Evolutionary conservation across 345 rosid species (phyloP).

Genomic region (Toxicodendron radicans): DNA sequence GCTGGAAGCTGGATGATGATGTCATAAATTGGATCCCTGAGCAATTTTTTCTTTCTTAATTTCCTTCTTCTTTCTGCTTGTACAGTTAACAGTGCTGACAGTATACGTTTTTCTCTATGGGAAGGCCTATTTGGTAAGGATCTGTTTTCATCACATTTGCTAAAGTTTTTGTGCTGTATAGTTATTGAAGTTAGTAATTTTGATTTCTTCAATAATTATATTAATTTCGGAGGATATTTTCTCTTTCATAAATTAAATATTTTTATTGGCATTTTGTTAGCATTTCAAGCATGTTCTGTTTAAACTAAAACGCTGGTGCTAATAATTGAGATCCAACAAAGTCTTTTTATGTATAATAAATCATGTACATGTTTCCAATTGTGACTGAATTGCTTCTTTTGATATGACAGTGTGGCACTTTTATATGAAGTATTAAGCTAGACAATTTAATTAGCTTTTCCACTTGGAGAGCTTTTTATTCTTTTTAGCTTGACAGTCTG

Average conservation of each 20-base stretch:
- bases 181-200: conserved; percentile 7
- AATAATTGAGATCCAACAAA: background rate
- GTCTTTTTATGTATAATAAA: background rate
- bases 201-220: background rate
- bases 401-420: background rate
- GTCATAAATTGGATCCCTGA: conserved; percentile 10
- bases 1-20: background rate
- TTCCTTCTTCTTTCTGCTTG: conserved; percentile 18
- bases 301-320: conserved; percentile 6
- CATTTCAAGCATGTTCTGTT: background rate
- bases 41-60: conserved; percentile 15
- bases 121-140: conserved; percentile 83
- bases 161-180: background rate
- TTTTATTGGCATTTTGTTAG: background rate
- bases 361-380: background rate
- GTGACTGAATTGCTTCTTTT: background rate
- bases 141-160: conserved; percentile 1
- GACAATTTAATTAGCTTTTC: background rate
- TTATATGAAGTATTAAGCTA: background rate
- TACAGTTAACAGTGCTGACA: conserved; percentile 94
- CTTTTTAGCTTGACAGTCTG: background rate
- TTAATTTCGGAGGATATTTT: background rate
- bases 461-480: background rate
- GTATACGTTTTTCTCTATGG: conserved; percentile 87
- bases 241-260: background rate